phyloP scores from a whole-genome alignment of 495 filamentous ascomycete species.

The Penicillium bovifimosum region DNA sequence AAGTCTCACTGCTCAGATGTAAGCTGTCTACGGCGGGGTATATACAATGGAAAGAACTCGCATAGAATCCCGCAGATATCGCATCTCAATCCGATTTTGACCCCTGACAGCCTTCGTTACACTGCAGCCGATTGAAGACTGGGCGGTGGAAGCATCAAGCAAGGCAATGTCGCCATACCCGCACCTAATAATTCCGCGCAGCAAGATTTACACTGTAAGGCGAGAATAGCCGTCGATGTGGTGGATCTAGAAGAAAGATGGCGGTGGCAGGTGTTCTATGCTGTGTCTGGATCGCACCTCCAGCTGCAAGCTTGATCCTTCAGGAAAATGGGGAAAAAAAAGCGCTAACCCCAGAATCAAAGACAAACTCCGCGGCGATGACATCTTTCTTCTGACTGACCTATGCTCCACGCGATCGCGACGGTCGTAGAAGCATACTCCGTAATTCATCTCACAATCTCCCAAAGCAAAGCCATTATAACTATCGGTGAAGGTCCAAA shows the following conservation, averaged over 20 bases:
- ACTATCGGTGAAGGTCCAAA: conserved; percentile 1
- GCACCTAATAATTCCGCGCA: not conserved
- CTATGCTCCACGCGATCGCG: conserved; percentile 2
- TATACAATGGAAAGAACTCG: not conserved
- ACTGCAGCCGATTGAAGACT: not conserved
- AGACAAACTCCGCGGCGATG: not conserved
- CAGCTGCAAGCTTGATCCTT: too few species aligned
- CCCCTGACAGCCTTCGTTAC: not conserved
- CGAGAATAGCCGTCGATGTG: not conserved
- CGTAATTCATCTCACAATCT: not conserved
- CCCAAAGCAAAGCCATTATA: not conserved
- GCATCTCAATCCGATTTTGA: not conserved
- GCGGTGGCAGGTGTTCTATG: not conserved
- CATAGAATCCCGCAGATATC: not conserved
- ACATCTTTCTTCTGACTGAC: not conserved
- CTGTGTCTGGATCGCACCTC: too few species aligned
- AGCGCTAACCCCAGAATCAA: not conserved
- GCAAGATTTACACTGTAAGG: not conserved
- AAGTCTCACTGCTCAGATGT: not conserved
- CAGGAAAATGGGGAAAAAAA: not conserved
- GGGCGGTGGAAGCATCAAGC: not conserved
- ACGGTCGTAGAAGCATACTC: not conserved
- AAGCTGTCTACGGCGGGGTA: not conserved
- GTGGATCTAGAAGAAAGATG: not conserved
- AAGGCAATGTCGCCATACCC: not conserved